phyloP scores from a whole-genome alignment of 371 early-diverging fungal genomes.

The Rhizopus stolonifer region DNA sequence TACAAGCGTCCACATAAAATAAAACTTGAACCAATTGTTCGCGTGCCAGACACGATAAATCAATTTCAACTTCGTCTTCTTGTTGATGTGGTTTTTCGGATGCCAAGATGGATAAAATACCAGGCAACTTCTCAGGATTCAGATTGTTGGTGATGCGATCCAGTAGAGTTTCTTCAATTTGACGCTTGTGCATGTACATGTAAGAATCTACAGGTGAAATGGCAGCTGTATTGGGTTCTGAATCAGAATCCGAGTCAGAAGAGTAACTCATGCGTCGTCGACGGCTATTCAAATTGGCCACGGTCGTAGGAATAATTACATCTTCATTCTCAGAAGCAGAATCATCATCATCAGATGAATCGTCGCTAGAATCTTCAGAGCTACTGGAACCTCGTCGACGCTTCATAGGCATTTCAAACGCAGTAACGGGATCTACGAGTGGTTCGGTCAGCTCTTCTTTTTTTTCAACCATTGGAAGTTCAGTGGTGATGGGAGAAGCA shows the following conservation, averaged over 20 bases:
- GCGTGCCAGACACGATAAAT: conserved; percentile 47
- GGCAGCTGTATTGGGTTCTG: conserved; percentile 26
- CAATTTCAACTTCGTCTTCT: conserved; percentile 45
- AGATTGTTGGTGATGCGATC: conserved; percentile 46
- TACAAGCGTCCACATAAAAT: conserved; percentile 52
- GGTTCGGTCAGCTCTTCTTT: conserved; percentile 7
- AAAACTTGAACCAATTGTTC: conserved; percentile 42
- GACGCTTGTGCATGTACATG: conserved; percentile 47
- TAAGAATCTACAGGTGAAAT: conserved; percentile 18
- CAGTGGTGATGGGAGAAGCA: conserved; percentile 9
- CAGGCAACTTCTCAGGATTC: conserved; percentile 44
- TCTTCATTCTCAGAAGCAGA: conserved; percentile 22
- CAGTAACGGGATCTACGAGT: conserved; percentile 3
- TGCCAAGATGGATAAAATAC: conserved; percentile 45
- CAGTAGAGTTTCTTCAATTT: conserved; percentile 46
- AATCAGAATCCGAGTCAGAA: conserved; percentile 43
- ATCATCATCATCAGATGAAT: conserved; percentile 20
- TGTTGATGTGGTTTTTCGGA: conserved; percentile 27
- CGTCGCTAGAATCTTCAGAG: conserved; percentile 19
- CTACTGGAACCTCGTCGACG: conserved; percentile 29
- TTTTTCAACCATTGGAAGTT: not conserved
- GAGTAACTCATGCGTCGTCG: conserved; percentile 24
- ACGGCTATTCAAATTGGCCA: conserved; percentile 37
- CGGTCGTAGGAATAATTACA: conserved; percentile 39
- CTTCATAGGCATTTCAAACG: conserved; percentile 10